These are phyloP conservation scores for Neurospora sp. DNA, from an alignment of 495 filamentous ascomycete species.

Conservation along the genomic window DNA sequence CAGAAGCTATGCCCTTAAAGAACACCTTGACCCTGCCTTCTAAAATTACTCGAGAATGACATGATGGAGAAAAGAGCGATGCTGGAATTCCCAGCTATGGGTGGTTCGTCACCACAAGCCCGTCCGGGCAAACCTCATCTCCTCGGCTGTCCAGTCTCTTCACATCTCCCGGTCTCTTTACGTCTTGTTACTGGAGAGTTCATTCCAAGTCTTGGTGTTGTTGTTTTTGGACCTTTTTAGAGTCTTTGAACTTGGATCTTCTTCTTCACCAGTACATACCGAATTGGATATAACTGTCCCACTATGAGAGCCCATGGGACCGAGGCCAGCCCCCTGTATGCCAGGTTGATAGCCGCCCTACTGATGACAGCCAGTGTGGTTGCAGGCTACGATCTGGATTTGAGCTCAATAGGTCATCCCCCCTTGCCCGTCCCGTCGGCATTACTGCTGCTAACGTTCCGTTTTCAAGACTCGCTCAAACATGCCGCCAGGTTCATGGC, in stretches of 20 bases:
- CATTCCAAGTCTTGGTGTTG: not conserved
- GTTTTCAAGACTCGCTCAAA: slow-evolving; percentile 52
- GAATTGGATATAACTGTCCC: not conserved
- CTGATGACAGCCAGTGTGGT: slow-evolving; percentile 5
- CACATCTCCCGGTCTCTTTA: not conserved
- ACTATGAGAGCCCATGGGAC: slow-evolving; percentile 1
- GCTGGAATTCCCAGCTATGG: not conserved
- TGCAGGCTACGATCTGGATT: slow-evolving; percentile 19
- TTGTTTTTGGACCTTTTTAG: not conserved
- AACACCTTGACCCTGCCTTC: not conserved
- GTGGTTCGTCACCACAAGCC: not conserved
- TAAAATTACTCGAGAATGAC: not conserved
- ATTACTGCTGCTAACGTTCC: not conserved
- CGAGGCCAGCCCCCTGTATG: not conserved
- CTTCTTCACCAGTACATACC: not conserved
- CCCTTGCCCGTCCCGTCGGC: not conserved
- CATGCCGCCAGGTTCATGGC: slow-evolving; percentile 47
- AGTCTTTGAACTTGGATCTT: not conserved
- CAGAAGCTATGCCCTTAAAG: not conserved
- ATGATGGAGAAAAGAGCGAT: not conserved
- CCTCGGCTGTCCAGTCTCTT: not conserved
- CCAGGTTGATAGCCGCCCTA: slow-evolving; percentile 3
- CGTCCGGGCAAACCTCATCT: not conserved
- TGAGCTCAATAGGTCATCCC: slow-evolving; percentile 20
- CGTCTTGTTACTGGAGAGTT: not conserved